Conservation (phyloP, 1,139 yeast species). For the Pichia sp. region DNA sequence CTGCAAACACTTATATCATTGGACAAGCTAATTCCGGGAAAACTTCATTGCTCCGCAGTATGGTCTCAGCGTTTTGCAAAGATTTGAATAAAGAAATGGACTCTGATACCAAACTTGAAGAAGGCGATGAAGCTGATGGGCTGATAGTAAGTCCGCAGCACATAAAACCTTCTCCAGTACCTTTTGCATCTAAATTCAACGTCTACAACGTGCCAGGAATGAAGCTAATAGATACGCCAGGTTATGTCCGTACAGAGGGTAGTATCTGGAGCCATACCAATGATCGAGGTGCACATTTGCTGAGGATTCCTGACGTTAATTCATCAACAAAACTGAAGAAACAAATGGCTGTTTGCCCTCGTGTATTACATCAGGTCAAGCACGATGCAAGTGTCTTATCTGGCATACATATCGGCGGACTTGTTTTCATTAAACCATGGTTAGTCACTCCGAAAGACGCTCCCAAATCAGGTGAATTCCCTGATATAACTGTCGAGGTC, state of each 20-base stretch:
- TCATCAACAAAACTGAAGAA: background rate
- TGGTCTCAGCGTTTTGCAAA: conserved; percentile 1
- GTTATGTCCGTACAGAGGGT: conserved; percentile 14
- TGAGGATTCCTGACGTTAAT: background rate
- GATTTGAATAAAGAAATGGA: background rate
- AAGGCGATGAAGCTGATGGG: conserved; percentile 1
- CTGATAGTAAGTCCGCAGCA: background rate
- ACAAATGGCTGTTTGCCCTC: background rate
- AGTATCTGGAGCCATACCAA: conserved; percentile 13
- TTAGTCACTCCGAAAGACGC: conserved; percentile 13
- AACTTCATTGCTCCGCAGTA: conserved; percentile 10
- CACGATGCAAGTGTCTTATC: background rate
- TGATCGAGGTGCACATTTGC: conserved; percentile 10
- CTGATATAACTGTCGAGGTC: background rate
- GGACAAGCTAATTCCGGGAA: conserved; percentile 23
- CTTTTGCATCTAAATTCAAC: conserved; percentile 12
- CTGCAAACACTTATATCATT: conserved; percentile 14
- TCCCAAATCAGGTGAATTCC: background rate
- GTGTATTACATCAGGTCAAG: background rate
- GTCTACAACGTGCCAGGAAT: conserved; percentile 13
- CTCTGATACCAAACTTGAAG: background rate
- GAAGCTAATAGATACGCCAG: conserved; percentile 20
- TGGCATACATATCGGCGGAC: conserved; percentile 4
- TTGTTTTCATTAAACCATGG: conserved; percentile 15
- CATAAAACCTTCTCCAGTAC: conserved; percentile 2